These are phyloP conservation scores for Letharia columbiana DNA, from an alignment of 495 filamentous ascomycete genomes.

Conservation along the genomic window DNA sequence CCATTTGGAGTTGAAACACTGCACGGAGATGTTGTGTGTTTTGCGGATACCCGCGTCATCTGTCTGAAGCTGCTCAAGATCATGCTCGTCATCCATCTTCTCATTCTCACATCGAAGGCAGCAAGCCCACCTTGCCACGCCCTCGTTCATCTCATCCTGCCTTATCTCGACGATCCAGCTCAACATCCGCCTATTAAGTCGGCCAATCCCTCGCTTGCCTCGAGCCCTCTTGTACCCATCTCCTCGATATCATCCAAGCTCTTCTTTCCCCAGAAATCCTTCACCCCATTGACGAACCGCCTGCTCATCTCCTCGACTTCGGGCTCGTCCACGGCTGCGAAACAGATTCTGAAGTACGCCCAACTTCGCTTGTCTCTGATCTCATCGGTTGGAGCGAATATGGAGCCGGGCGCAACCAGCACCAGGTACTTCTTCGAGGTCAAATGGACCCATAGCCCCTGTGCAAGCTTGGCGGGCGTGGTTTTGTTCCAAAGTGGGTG, in stretches of 20 bases:
- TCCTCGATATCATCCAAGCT: constrained; percentile 53
- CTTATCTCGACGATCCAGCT: not conserved
- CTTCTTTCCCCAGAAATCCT: constrained; percentile 67
- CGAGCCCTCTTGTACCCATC: not conserved
- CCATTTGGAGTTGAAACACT: not conserved
- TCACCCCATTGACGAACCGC: constrained; percentile 58
- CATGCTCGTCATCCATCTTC: not conserved
- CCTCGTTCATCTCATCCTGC: not conserved
- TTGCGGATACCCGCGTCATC: not conserved
- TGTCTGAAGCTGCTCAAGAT: not conserved
- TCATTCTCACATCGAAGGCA: not conserved
- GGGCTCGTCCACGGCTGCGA: constrained; percentile 68
- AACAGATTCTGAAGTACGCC: constrained; percentile 70
- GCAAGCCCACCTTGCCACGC: not conserved
- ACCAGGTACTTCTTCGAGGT: constrained; percentile 59
- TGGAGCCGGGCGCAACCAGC: constrained; percentile 55
- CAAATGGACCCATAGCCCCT: constrained; percentile 64
- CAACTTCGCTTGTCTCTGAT: constrained; percentile 47
- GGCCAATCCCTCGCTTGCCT: not conserved
- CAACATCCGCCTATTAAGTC: constrained; percentile 13
- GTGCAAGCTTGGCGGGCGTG: constrained; percentile 37
- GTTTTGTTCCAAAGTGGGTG: constrained; percentile 59
- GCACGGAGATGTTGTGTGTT: not conserved
- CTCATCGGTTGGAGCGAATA: constrained; percentile 59
- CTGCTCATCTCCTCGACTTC: constrained; percentile 50